phyloP scores from a whole-genome alignment of 192 early-diverging fungal species.

The Coemansia sp. region DNA sequence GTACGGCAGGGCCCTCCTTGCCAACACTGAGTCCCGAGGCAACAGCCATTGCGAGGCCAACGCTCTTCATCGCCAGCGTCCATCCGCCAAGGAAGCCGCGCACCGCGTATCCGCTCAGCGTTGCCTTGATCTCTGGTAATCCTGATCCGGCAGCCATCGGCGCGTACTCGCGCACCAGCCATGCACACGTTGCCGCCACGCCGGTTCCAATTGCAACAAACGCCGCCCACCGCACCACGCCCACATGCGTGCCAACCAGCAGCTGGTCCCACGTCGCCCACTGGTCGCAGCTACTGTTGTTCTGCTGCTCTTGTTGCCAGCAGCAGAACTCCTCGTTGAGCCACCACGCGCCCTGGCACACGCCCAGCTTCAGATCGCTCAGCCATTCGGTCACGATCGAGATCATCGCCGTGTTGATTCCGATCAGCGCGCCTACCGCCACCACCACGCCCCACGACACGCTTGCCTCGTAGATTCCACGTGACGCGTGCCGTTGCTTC shows the following conservation, averaged over 20 bases:
- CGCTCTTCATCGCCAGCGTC: slow-evolving; percentile 82
- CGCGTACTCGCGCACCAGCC: slow-evolving; percentile 72
- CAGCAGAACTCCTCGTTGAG: slow-evolving; percentile 93
- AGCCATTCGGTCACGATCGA: slow-evolving; percentile 91
- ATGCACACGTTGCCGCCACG: slow-evolving; percentile 73
- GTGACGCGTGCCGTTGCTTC: slow-evolving; percentile 32
- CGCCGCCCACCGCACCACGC: slow-evolving; percentile 73
- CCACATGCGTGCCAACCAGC: slow-evolving; percentile 51
- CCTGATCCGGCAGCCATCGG: slow-evolving; percentile 96
- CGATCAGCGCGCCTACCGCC: slow-evolving; percentile 76
- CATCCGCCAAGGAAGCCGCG: slow-evolving; percentile 86
- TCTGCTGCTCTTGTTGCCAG: slow-evolving; percentile 53
- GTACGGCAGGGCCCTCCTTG: slow-evolving; percentile 94
- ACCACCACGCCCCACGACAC: slow-evolving; percentile 87
- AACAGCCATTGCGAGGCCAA: slow-evolving; percentile 74
- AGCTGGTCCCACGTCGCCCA: slow-evolving; percentile 76
- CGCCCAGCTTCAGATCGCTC: slow-evolving; percentile 82
- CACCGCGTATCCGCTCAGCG: slow-evolving; percentile 90
- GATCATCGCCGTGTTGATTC: slow-evolving; percentile 83
- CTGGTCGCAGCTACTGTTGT: slow-evolving; percentile 52
- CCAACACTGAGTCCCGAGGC: slow-evolving; percentile 85
- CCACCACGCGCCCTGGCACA: slow-evolving; percentile 84
- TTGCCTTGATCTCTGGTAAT: slow-evolving; percentile 87
- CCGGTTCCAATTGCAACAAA: slow-evolving; percentile 74
- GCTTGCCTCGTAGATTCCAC: slow-evolving; percentile 59